A percentile compares a stretch with the other conserved stretches of the same genome.
Evolutionary conservation across 2,329 filamentous ascomycete species (phyloP).

Genomic region (Talaromyces sp.): DNA sequence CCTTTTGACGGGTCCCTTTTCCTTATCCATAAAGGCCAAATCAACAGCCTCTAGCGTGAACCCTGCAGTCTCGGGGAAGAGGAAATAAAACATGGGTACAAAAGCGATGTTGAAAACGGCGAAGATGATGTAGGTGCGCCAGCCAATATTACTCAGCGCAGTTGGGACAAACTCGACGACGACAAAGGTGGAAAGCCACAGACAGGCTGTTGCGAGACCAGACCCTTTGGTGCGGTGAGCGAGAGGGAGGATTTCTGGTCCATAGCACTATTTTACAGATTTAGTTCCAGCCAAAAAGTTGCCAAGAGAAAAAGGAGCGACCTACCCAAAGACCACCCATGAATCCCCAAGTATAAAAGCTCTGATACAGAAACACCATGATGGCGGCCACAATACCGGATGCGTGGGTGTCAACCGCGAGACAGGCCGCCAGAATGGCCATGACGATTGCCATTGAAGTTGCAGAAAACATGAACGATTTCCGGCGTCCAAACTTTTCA

Average conservation of each 20-base stretch:
- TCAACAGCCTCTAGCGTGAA: slow-evolving; percentile 8
- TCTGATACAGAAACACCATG: slow-evolving; percentile 15
- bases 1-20: not conserved
- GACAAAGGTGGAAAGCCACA: slow-evolving; percentile 52
- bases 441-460: slow-evolving; percentile 13
- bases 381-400: slow-evolving; percentile 13
- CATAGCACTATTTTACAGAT: slow-evolving; percentile 13
- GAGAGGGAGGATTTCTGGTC: slow-evolving; percentile 15
- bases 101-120: slow-evolving; percentile 7
- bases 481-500: slow-evolving; percentile 10
- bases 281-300: not conserved
- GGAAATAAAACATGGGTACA: slow-evolving; percentile 14
- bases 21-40: slow-evolving; percentile 6
- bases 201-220: slow-evolving; percentile 23
- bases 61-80: slow-evolving; percentile 7
- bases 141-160: slow-evolving; percentile 19
- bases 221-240: slow-evolving; percentile 15
- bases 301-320: not conserved
- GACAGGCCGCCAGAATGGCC: slow-evolving; percentile 11
- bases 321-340: slow-evolving; percentile 16
- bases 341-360: slow-evolving; percentile 15
- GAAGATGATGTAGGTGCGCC: slow-evolving; percentile 5
- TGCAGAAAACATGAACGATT: slow-evolving; percentile 9
- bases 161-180: slow-evolving; percentile 49
- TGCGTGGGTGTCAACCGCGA: slow-evolving; percentile 8